Evolutionary conservation across 2,329 filamentous ascomycete species (phyloP).

Genomic region (Penicillium occitanis): DNA sequence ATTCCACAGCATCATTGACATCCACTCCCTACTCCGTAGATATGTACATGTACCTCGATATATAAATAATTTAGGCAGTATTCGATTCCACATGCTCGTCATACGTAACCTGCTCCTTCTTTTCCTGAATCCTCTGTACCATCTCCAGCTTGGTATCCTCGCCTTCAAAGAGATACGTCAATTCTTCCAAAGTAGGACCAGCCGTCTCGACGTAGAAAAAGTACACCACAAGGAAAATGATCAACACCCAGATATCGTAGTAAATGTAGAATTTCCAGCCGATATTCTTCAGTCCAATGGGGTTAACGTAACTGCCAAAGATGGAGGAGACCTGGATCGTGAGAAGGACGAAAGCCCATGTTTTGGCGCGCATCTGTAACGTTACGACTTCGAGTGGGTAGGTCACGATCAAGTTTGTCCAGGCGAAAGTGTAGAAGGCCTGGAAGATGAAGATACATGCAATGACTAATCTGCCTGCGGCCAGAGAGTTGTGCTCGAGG

Average conservation of each 20-base stretch:
- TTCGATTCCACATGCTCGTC: background rate
- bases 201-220: conserved; percentile 34
- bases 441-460: conserved; percentile 48
- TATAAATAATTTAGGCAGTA: background rate
- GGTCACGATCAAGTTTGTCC: conserved; percentile 47
- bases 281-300: conserved; percentile 29
- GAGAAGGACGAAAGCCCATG: conserved; percentile 44
- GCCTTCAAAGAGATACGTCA: conserved; percentile 16
- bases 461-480: conserved; percentile 37
- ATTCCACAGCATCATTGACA: background rate
- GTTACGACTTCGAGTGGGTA: conserved; percentile 48
- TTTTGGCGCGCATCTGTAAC: conserved; percentile 46
- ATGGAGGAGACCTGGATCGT: conserved; percentile 33
- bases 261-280: conserved; percentile 33
- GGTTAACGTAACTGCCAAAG: conserved; percentile 30
- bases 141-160: conserved; percentile 6
- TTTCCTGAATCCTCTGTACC: background rate
- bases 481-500: conserved; percentile 26
- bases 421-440: conserved; percentile 45
- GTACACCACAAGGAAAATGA: conserved; percentile 31
- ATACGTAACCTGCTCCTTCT: conserved; percentile 9
- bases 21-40: background rate
- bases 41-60: background rate
- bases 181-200: conserved; percentile 33
- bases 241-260: conserved; percentile 29